A percentile compares a stretch with the other conserved stretches of the same genome.
Conservation (phyloP, 1,284 basidiomycete genomes). For the Leucoagaricus sp. region DNA sequence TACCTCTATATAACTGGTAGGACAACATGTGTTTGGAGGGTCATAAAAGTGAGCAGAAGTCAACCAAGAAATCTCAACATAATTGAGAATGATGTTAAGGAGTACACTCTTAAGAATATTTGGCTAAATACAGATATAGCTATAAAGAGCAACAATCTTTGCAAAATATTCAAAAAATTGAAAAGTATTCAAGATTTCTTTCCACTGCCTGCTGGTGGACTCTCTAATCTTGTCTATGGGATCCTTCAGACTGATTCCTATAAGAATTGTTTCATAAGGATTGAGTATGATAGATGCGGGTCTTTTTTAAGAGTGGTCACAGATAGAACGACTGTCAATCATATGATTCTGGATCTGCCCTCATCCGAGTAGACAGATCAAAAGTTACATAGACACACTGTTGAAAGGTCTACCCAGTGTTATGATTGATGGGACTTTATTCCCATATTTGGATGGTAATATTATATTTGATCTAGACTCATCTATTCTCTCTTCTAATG, state of each 20-base stretch:
- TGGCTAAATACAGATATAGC: conserved; percentile 6
- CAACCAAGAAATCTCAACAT: no score
- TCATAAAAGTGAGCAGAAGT: neutral
- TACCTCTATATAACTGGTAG: conserved; percentile 7
- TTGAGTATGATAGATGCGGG: neutral
- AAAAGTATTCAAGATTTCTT: neutral
- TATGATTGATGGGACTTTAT: no score
- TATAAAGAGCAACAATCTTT: conserved; percentile 12
- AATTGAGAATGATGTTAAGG: neutral
- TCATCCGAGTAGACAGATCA: neutral
- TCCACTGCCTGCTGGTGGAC: neutral
- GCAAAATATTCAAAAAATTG: conserved; percentile 2
- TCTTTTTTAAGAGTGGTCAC: neutral
- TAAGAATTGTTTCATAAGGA: neutral
- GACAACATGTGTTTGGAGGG: conserved; percentile 13
- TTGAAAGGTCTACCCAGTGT: no score
- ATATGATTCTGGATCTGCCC: no score
- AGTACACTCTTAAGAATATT: conserved; percentile 15
- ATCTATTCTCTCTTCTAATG: no score
- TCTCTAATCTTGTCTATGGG: neutral
- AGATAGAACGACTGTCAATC: neutral
- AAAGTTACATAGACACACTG: neutral
- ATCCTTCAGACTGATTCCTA: neutral
- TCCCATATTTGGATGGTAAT: no score
- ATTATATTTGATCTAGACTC: no score